Percentiles rank a stretch among this genome's conserved stretches.
Conservation (phyloP, 1,284 basidiomycete genomes). For the Pseudozyma hubeiensis region DNA sequence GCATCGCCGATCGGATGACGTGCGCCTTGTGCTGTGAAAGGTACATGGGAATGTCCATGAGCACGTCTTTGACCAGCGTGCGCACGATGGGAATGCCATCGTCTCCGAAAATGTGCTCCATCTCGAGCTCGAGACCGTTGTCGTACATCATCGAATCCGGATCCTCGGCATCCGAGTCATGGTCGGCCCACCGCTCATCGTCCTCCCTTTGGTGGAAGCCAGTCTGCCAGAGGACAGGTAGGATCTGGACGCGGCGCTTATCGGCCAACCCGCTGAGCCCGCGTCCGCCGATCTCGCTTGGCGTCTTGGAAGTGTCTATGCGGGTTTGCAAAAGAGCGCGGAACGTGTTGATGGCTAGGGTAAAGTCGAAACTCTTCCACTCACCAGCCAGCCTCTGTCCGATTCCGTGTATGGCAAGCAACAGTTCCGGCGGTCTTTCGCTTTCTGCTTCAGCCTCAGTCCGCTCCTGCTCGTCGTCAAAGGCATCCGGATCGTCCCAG, state of each 20-base stretch:
- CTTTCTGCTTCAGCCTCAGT: conserved; percentile 24
- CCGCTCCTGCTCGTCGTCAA: conserved; percentile 48
- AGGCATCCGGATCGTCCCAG: conserved; percentile 48
- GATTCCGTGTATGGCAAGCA: conserved; percentile 60
- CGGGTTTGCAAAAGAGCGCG: conserved; percentile 51
- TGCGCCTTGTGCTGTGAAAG: conserved; percentile 71
- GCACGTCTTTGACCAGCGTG: conserved; percentile 64
- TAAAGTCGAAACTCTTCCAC: conserved; percentile 54
- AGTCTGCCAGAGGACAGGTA: conserved; percentile 74
- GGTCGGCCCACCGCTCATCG: conserved; percentile 69
- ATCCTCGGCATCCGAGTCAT: conserved; percentile 45
- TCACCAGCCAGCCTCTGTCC: conserved; percentile 60
- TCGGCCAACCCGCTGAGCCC: conserved; percentile 46
- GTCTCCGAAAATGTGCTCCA: conserved; percentile 52
- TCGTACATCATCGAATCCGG: conserved; percentile 48
- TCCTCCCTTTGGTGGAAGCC: conserved; percentile 70
- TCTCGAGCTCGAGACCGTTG: conserved; percentile 70
- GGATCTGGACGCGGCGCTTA: conserved; percentile 71
- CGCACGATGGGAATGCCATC: conserved; percentile 57
- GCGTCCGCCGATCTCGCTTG: conserved; percentile 53
- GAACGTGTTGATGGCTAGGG: conserved; percentile 55
- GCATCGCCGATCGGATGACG: conserved; percentile 72
- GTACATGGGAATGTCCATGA: conserved; percentile 72
- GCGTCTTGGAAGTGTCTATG: conserved; percentile 45
- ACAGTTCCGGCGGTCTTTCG: conserved; percentile 37